Base-by-base conservation (phyloP, 2,329 filamentous ascomycete species). In the Penicillium thymicola region DNA sequence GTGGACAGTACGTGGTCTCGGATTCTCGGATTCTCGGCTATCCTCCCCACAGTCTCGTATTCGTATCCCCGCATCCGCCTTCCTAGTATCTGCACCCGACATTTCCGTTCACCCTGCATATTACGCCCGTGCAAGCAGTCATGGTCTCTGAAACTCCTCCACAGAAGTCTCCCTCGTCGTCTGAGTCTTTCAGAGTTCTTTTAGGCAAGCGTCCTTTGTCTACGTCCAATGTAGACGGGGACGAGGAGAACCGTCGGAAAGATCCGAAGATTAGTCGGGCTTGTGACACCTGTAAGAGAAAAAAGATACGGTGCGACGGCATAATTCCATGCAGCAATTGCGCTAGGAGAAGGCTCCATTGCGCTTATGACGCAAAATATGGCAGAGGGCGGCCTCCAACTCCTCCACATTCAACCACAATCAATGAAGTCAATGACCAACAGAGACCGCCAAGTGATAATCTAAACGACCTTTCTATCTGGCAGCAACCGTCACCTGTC, bases 241-340 rank as follows among this genome's bases (percentile, higher is more conserved):
- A 59, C 4, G 43, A 43, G 14, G 59, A 61, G 27, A 64, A 60
- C 36, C 61, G 58, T 16, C 55, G 61, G 18, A 62, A 60, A 58
- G 61, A 62, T 18, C 59, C 61, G 3, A 64, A 64, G n/a, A 52
- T 61, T 40, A 64, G 55, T 21, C 42, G 62, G 21, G 62, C 62
- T 3, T 62, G 62, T 47, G 62, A 64, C 40, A 52, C 8, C 11
- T 64, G 62, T 44, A 64, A 62, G 23, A 42, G 70, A 40, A 82
- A 82, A 69, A 82, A 82, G 67, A 81, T 82, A 65, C 81, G 82
- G 65, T 82, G 80, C 64, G 78, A 81, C 59, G 80, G 80, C 59
- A 82, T 80, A 66, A 76, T 81, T 65, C 80, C 80, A 4, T 82
- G 80, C 63, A 42, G 57, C 7, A 59, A 55, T 38, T 65, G 63